These are phyloP conservation scores for Euphorbia lathyris DNA, from an alignment of 345 rosid genomes.

Conservation along the genomic window DNA sequence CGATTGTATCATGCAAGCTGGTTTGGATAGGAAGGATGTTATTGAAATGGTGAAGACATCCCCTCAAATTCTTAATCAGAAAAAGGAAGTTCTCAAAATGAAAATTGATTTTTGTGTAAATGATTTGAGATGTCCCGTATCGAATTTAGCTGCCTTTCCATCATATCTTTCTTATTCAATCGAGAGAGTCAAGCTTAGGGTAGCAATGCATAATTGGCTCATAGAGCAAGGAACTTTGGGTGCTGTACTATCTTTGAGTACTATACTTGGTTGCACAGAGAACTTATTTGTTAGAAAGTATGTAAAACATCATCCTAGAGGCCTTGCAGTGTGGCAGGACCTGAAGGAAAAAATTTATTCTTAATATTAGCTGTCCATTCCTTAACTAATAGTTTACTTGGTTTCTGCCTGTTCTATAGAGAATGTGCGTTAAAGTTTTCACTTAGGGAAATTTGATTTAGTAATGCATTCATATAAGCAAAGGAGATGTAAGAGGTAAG, in stretches of 20 bases:
- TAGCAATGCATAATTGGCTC: slow-evolving; percentile 70
- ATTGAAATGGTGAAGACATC: slow-evolving; percentile 40
- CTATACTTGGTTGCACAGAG: slow-evolving; percentile 44
- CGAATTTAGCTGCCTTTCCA: slow-evolving; percentile 45
- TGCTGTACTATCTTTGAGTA: slow-evolving; percentile 39
- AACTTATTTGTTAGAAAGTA: slow-evolving; percentile 32
- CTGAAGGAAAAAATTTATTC: slow-evolving; percentile 23
- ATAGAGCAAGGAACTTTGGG: slow-evolving; percentile 38
- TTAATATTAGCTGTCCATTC: not conserved
- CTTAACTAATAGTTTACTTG: not conserved
- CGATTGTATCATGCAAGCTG: slow-evolving; percentile 57
- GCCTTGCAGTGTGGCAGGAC: not conserved
- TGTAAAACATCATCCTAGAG: slow-evolving; percentile 49
- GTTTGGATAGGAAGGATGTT: slow-evolving; percentile 55
- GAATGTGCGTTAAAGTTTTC: not conserved
- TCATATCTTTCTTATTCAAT: slow-evolving; percentile 44
- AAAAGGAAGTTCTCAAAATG: slow-evolving; percentile 42
- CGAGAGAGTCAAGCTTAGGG: slow-evolving; percentile 48
- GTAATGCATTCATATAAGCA: not conserved
- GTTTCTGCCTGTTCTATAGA: not conserved
- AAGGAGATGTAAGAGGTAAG: not conserved
- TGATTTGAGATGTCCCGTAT: slow-evolving; percentile 54
- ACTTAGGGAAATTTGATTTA: not conserved
- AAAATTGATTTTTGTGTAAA: slow-evolving; percentile 54
- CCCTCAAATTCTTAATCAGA: slow-evolving; percentile 62